Percentiles rank a stretch among this genome's conserved stretches.
Evolutionary conservation across 257 asterid genomes (phyloP).

Genomic region (Penstemon barbatus): DNA sequence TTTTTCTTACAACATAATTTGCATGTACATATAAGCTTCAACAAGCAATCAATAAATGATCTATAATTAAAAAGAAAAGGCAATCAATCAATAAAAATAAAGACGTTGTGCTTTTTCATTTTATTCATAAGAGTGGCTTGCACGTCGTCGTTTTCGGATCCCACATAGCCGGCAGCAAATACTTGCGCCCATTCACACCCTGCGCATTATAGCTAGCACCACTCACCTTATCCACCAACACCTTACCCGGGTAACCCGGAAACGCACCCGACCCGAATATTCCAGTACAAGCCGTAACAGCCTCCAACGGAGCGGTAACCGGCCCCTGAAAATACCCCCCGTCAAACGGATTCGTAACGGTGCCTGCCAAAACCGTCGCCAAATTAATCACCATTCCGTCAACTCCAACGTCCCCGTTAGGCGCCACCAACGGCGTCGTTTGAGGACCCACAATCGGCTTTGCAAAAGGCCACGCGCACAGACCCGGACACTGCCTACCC

Average conservation of each 20-base stretch:
- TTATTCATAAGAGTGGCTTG: conserved; percentile 3
- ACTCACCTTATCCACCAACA: conserved; percentile 28
- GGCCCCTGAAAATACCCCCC: conserved; percentile 44
- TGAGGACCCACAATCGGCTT: conserved; percentile 44
- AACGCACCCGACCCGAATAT: conserved; percentile 42
- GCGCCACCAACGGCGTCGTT: conserved; percentile 36
- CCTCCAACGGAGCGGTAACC: conserved; percentile 37
- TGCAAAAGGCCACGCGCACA: conserved; percentile 49
- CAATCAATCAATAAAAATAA: too few relatives aligned
- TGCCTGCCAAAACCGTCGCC: conserved; percentile 36
- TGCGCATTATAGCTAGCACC: conserved; percentile 45
- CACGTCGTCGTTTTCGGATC: conserved; percentile 29
- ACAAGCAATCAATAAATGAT: too few relatives aligned
- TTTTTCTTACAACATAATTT: too few relatives aligned
- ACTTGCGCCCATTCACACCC: conserved; percentile 38
- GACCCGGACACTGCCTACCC: conserved; percentile 46
- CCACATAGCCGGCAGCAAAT: conserved; percentile 40
- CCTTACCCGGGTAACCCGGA: conserved; percentile 42
- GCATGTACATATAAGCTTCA: too few relatives aligned
- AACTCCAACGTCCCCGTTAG: conserved; percentile 39
- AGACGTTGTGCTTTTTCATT: too few relatives aligned
- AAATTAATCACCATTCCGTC: conserved; percentile 44
- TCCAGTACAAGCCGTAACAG: conserved; percentile 41
- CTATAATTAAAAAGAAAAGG: too few relatives aligned
- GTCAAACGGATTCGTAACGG: conserved; percentile 42